phyloP scores from a whole-genome alignment of 805 yeast genomes.

The Kregervanrija fluxuum region DNA sequence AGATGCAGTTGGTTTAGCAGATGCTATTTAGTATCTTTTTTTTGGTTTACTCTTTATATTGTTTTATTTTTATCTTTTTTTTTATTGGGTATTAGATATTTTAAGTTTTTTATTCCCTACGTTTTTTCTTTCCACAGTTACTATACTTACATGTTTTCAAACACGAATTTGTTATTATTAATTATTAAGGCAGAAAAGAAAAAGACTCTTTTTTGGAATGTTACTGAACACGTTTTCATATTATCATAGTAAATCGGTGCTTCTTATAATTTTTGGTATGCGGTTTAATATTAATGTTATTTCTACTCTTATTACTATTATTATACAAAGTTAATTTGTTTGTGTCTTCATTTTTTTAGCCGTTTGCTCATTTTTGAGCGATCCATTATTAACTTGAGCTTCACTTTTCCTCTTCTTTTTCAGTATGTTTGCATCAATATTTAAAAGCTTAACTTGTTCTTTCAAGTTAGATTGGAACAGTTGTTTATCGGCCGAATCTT shows the following conservation, averaged over 20 bases:
- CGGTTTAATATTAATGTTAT: not conserved
- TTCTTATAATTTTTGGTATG: no score
- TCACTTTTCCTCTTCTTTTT: not conserved
- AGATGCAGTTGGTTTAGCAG: conserved; percentile 92
- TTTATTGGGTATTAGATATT: no score
- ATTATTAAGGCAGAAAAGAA: no score
- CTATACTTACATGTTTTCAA: no score
- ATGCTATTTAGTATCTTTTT: conserved; percentile 38
- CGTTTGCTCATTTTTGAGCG: no score
- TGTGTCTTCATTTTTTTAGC: conserved; percentile 1
- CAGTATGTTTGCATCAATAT: conserved; percentile 1
- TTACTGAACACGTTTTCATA: no score
- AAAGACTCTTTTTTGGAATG: no score
- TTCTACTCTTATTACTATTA: not conserved
- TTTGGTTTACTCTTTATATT: not conserved
- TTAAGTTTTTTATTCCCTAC: not conserved
- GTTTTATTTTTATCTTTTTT: not conserved
- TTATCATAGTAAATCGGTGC: no score
- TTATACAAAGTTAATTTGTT: not conserved
- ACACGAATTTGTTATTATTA: no score
- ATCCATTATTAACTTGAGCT: no score
- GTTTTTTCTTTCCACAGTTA: no score
- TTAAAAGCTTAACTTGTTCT: not conserved
- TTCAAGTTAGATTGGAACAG: conserved; percentile 15
- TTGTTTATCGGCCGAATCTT: conserved; percentile 11